Evolutionary conservation across 306 rosid species (phyloP).

Genomic region (Abrus precatorius): DNA sequence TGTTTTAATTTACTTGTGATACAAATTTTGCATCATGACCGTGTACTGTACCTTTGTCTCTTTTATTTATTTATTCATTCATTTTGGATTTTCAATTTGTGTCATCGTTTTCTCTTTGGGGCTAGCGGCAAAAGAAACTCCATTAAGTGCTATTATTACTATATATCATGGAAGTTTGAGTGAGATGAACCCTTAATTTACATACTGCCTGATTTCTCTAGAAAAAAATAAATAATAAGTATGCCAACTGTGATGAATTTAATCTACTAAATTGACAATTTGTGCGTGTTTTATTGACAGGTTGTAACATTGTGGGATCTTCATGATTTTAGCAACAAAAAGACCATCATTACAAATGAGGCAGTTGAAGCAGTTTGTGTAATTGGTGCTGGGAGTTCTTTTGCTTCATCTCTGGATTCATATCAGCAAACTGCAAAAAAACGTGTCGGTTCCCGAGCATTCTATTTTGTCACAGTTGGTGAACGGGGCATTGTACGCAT

Average conservation of each 20-base stretch:
- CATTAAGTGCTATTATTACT: neutral
- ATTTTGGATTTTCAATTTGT: conserved; percentile 2
- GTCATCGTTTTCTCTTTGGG: conserved; percentile 12
- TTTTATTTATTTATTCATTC: neutral
- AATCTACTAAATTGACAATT: conserved; percentile 41
- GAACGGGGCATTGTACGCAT: conserved; percentile 86
- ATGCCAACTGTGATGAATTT: conserved; percentile 3
- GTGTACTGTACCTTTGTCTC: conserved; percentile 5
- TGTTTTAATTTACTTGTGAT: conserved; percentile 22
- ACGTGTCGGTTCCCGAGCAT: conserved; percentile 50
- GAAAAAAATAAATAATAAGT: neutral
- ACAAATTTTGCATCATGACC: neutral
- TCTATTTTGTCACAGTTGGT: conserved; percentile 83
- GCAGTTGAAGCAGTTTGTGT: conserved; percentile 88
- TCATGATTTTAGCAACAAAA: conserved; percentile 76
- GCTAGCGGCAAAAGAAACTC: conserved; percentile 13
- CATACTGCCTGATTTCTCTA: conserved; percentile 8
- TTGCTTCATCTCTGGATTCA: conserved; percentile 63
- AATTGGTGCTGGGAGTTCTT: conserved; percentile 60
- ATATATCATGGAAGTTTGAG: neutral
- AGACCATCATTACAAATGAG: conserved; percentile 88
- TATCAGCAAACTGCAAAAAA: conserved; percentile 56
- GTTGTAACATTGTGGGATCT: conserved; percentile 95
- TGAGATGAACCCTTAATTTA: neutral
- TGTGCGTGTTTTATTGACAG: conserved; percentile 59